Percentiles rank a stretch among this genome's conserved stretches.
Conservation (phyloP, 306 rosid species). For the Malus asiatica region DNA sequence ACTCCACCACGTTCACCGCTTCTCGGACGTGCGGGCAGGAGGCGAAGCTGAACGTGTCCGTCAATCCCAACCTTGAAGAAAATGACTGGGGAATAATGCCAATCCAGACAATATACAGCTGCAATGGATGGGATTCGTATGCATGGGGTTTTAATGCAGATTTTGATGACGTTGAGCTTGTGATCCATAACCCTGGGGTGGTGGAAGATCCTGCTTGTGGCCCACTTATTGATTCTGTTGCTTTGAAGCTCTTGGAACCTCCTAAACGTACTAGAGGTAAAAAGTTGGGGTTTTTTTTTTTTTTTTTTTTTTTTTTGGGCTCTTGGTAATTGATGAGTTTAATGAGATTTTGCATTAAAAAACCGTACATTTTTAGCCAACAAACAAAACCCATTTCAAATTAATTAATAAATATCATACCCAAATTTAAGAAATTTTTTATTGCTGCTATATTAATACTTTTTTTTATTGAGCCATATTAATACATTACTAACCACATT, state of each 20-base stretch:
- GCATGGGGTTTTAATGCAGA: slow-evolving; percentile 57
- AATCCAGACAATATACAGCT: slow-evolving; percentile 65
- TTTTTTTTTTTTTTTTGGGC: no score
- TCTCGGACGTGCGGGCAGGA: slow-evolving; percentile 81
- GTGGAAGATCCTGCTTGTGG: slow-evolving; percentile 83
- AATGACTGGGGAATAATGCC: slow-evolving; percentile 60
- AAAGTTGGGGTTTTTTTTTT: not conserved
- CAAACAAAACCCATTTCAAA: not conserved
- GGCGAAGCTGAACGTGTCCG: slow-evolving; percentile 55
- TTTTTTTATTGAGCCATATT: no score
- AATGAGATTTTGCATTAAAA: not conserved
- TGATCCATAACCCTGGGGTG: slow-evolving; percentile 52
- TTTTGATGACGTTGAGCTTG: slow-evolving; percentile 27
- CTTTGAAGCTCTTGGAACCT: slow-evolving; percentile 44
- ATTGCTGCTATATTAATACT: no score
- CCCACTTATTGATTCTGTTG: slow-evolving; percentile 67
- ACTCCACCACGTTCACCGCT: slow-evolving; percentile 59
- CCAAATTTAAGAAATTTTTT: no score
- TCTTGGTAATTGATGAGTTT: not conserved
- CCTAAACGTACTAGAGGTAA: slow-evolving; percentile 53
- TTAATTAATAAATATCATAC: no score
- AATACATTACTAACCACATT: no score
- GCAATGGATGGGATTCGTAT: slow-evolving; percentile 75
- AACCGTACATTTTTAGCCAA: not conserved
- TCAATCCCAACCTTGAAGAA: slow-evolving; percentile 38